Percentiles rank a stretch among this genome's conserved stretches.
Evolutionary conservation across 164 flowering plant species (phyloP).

Genomic region (Brasenia schreberi): DNA sequence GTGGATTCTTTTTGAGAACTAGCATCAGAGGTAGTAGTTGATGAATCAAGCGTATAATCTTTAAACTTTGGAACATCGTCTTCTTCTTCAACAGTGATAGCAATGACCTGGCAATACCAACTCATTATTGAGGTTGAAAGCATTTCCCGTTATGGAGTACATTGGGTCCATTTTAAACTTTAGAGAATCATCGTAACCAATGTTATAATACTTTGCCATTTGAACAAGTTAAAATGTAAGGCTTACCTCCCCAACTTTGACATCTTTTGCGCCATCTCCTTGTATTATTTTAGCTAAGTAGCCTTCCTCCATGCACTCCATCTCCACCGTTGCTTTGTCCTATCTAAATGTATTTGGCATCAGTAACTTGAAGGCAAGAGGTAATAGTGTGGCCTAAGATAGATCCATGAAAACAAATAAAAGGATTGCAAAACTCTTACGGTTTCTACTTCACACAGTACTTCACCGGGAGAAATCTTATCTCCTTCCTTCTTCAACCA

Average conservation of each 20-base stretch:
- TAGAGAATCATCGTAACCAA: not conserved
- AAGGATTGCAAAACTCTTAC: conserved; percentile 24
- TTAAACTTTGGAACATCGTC: conserved; percentile 65
- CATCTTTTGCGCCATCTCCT: conserved; percentile 81
- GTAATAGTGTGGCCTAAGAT: not conserved
- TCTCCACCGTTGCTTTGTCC: conserved; percentile 99
- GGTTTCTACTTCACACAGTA: conserved; percentile 97
- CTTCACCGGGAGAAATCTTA: conserved; percentile 83
- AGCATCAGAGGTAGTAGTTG: conserved; percentile 26
- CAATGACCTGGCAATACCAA: conserved; percentile 48
- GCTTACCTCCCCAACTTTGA: conserved; percentile 94
- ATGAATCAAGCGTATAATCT: conserved; percentile 50
- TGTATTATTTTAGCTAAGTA: conserved; percentile 78
- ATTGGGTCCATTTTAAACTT: not conserved
- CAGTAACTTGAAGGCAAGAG: not conserved
- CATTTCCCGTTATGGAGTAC: not conserved
- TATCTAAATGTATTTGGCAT: conserved; percentile 8
- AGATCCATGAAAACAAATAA: not conserved
- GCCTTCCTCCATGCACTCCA: conserved; percentile 99
- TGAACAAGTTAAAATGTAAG: not conserved
- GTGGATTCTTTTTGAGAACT: conserved; percentile 22
- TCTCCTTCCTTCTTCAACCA: conserved; percentile 99
- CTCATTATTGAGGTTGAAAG: not conserved
- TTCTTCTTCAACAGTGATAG: conserved; percentile 93
- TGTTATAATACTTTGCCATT: no score